Evolutionary conservation across 805 yeast species (phyloP).

Genomic region (Pichia californica): DNA sequence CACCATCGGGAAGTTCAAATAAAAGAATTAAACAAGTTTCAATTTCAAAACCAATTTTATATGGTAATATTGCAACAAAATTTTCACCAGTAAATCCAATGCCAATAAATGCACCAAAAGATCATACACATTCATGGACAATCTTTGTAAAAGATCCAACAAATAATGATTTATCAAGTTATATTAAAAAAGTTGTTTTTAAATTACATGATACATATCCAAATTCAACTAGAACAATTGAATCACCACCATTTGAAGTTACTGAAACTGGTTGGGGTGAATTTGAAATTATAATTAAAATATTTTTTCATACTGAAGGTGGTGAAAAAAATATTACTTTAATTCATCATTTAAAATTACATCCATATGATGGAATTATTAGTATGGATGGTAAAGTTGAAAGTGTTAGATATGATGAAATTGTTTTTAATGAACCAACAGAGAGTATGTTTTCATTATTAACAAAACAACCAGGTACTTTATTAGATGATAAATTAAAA

Average conservation of each 20-base stretch:
- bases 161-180: constrained; percentile 71
- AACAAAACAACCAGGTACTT: constrained; percentile 59
- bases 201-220: constrained; percentile 93
- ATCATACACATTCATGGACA: constrained; percentile 96
- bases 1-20: constrained; percentile 27
- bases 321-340: constrained; percentile 81
- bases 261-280: constrained; percentile 99
- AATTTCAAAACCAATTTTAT: constrained; percentile 69
- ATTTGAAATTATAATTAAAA: constrained; percentile 83
- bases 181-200: constrained; percentile 86
- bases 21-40: constrained; percentile 44
- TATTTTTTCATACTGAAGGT: constrained; percentile 80
- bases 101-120: constrained; percentile 63
- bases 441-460: constrained; percentile 77
- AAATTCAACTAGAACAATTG: constrained; percentile 79
- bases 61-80: constrained; percentile 76
- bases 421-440: constrained; percentile 94
- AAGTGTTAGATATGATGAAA: constrained; percentile 72
- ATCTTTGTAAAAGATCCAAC: constrained; percentile 80
- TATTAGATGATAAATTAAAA: constrained; percentile 32
- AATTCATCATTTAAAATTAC: constrained; percentile 85
- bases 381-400: constrained; percentile 39
- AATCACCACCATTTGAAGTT: constrained; percentile 87
- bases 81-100: constrained; percentile 43
- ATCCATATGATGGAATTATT: constrained; percentile 56